A percentile compares a stretch with the other conserved stretches of the same genome.
Evolutionary conservation across 768 basidiomycete genomes (phyloP).

Genomic region (Trichaptum fuscoviolaceum): DNA sequence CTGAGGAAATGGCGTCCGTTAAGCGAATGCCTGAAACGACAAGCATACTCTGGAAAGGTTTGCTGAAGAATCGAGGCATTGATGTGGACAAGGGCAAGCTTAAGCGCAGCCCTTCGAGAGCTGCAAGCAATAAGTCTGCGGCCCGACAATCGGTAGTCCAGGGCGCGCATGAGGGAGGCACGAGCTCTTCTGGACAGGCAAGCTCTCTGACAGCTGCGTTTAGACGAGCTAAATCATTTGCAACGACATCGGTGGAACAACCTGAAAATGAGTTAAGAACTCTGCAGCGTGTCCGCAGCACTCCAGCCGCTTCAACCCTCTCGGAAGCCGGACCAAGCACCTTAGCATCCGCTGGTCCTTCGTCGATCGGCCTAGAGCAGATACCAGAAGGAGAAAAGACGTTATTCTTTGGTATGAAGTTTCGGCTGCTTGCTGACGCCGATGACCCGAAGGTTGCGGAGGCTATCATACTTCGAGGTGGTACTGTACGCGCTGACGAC

Average conservation of each 20-base stretch:
- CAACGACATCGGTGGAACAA: constrained; percentile 22
- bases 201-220: constrained; percentile 51
- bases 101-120: constrained; percentile 46
- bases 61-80: constrained; percentile 65
- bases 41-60: constrained; percentile 64
- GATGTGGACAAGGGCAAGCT: constrained; percentile 54
- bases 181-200: constrained; percentile 6
- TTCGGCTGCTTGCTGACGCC: constrained; percentile 67
- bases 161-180: background rate
- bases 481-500: constrained; percentile 41
- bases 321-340: background rate
- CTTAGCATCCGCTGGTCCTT: background rate
- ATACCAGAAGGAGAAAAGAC: constrained; percentile 5
- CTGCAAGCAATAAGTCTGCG: constrained; percentile 2
- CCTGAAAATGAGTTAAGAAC: background rate
- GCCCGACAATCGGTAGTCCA: background rate
- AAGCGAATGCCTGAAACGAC: constrained; percentile 58
- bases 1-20: constrained; percentile 54
- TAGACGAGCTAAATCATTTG: constrained; percentile 62
- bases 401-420: constrained; percentile 52
- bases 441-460: constrained; percentile 46
- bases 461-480: constrained; percentile 60
- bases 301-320: background rate
- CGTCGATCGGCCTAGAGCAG: background rate
- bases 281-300: constrained; percentile 17